Percentiles rank a stretch among this genome's conserved stretches.
Evolutionary conservation across 202 grass and related monocot genomes (phyloP).

Genomic region (Thinopyrum obtusiflorum): DNA sequence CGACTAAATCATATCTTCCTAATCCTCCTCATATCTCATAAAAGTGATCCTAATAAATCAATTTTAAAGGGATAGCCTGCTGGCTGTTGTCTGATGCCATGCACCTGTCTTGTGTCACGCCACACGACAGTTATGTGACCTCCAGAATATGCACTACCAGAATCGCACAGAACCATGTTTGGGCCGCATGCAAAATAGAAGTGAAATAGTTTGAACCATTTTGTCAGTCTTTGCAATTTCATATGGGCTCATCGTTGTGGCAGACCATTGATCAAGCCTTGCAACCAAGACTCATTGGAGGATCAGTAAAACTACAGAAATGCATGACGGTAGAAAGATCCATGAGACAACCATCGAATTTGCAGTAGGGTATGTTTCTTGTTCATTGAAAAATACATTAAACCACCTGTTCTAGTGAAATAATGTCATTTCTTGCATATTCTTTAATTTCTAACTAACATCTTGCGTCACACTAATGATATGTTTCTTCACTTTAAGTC

Average conservation of each 20-base stretch:
- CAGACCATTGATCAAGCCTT: background rate
- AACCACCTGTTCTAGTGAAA: background rate
- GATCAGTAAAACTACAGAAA: background rate
- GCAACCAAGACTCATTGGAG: background rate
- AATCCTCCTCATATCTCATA: too few relatives aligned
- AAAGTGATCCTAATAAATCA: too few relatives aligned
- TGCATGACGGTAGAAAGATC: background rate
- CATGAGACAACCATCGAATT: background rate
- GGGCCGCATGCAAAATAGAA: too few relatives aligned
- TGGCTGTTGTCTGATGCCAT: too few relatives aligned
- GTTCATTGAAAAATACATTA: background rate
- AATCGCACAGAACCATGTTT: too few relatives aligned
- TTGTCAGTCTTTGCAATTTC: background rate
- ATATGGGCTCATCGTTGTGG: background rate
- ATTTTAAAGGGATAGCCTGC: too few relatives aligned
- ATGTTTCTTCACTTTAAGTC: conserved; percentile 1
- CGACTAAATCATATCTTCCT: too few relatives aligned
- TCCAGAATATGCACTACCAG: too few relatives aligned
- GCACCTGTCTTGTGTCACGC: too few relatives aligned
- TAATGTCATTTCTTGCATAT: background rate
- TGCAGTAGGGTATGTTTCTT: background rate
- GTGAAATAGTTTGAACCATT: background rate
- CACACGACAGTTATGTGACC: too few relatives aligned
- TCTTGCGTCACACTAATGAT: background rate
- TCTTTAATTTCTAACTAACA: background rate